Conservation (phyloP, 2,329 filamentous ascomycete genomes). For the Penicillium oxalicum region DNA sequence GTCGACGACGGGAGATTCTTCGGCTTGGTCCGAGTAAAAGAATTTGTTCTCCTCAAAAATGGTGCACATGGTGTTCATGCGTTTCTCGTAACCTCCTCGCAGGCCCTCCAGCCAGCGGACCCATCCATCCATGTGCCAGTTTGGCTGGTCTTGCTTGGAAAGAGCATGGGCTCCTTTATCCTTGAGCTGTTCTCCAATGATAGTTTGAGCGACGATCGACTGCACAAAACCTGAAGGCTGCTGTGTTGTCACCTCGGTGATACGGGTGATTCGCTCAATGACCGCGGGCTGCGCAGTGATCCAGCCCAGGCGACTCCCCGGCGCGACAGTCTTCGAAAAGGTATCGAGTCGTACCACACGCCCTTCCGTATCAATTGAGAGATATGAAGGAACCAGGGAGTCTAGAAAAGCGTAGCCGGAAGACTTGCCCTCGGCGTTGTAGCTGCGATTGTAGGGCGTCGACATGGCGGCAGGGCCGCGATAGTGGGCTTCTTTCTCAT, state of each 20-base stretch:
- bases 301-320: conserved; percentile 85
- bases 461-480: conserved; percentile 25
- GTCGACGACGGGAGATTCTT: conserved; percentile 28
- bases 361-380: conserved; percentile 75
- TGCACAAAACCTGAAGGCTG: conserved; percentile 89
- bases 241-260: conserved; percentile 72
- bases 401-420: conserved; percentile 74
- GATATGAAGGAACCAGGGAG: conserved; percentile 73
- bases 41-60: conserved; percentile 64
- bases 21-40: conserved; percentile 56
- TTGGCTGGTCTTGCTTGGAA: conserved; percentile 47
- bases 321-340: conserved; percentile 88
- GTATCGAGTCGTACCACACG: conserved; percentile 86
- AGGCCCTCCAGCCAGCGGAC: conserved; percentile 85
- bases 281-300: conserved; percentile 76
- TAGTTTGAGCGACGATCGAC: conserved; percentile 55
- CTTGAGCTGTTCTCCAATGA: conserved; percentile 64
- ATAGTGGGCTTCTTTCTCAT: conserved; percentile 32
- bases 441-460: conserved; percentile 35
- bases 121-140: conserved; percentile 82
- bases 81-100: conserved; percentile 73
- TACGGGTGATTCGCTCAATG: conserved; percentile 65
- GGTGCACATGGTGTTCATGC: conserved; percentile 74
- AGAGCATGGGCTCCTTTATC: conserved; percentile 35
- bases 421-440: conserved; percentile 43